phyloP scores from a whole-genome alignment of 177 flowering plant genomes.

The Vitis hybrid region DNA sequence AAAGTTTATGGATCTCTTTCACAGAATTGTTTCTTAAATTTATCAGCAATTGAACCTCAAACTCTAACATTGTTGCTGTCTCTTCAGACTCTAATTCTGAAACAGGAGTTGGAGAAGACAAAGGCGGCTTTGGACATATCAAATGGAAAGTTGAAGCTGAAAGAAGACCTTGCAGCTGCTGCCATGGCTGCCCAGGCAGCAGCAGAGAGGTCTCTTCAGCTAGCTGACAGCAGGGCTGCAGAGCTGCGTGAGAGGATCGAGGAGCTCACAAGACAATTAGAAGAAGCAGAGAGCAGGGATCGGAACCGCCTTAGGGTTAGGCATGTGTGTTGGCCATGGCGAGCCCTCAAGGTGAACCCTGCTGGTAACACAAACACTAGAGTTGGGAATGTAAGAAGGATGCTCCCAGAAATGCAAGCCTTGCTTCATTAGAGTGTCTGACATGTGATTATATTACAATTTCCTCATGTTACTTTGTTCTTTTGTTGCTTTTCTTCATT shows the following conservation, averaged over 20 bases:
- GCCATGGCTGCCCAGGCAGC: slow-evolving; percentile 85
- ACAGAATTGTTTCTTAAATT: background rate
- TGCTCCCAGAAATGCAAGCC: slow-evolving; percentile 72
- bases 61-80: background rate
- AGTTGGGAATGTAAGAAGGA: slow-evolving; percentile 26
- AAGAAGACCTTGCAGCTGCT: slow-evolving; percentile 71
- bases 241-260: slow-evolving; percentile 51
- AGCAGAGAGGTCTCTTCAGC: slow-evolving; percentile 65
- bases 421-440: slow-evolving; percentile 35
- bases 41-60: background rate
- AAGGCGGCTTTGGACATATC: slow-evolving; percentile 48
- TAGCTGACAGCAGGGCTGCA: slow-evolving; percentile 64
- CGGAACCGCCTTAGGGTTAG: slow-evolving; percentile 37
- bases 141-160: slow-evolving; percentile 63
- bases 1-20: slow-evolving; percentile 1
- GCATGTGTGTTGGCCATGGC: slow-evolving; percentile 83
- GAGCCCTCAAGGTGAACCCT: slow-evolving; percentile 29
- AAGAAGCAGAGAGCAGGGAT: slow-evolving; percentile 61
- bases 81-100: slow-evolving; percentile 45
- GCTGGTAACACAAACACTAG: slow-evolving; percentile 17
- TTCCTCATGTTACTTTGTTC: background rate
- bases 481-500: background rate
- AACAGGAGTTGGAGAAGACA: slow-evolving; percentile 63
- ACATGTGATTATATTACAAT: background rate
- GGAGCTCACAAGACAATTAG: slow-evolving; percentile 64